Evolutionary conservation across 2,329 filamentous ascomycete species (phyloP).

Genomic region (Claviceps paspali): DNA sequence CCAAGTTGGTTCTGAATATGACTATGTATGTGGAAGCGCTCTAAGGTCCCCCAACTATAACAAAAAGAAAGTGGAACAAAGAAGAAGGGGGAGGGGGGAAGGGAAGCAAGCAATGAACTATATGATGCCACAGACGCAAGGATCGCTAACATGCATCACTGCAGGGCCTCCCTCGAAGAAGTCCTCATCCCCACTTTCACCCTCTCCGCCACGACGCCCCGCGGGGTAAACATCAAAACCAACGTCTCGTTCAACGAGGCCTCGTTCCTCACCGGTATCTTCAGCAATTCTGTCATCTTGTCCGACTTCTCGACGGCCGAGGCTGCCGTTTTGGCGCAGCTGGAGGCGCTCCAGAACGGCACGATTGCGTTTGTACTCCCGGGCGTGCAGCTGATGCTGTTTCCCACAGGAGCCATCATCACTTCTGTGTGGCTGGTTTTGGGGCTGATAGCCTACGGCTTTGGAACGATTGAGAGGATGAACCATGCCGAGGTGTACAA

Average conservation of each 20-base stretch:
- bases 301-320: conserved; percentile 34
- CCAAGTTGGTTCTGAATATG: conserved; percentile 38
- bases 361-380: conserved; percentile 53
- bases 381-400: conserved; percentile 51
- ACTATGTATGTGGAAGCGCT: conserved; percentile 37
- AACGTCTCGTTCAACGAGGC: conserved; percentile 56
- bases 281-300: conserved; percentile 40
- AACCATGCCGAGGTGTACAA: conserved; percentile 50
- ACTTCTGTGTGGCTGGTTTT: conserved; percentile 46
- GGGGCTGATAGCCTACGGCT: conserved; percentile 40
- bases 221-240: conserved; percentile 39
- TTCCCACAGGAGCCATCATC: conserved; percentile 55
- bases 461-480: conserved; percentile 52
- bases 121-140: too few relatives aligned
- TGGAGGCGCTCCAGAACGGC: conserved; percentile 30
- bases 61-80: neutral
- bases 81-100: neutral
- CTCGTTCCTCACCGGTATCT: conserved; percentile 55
- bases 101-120: neutral
- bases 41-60: too few relatives aligned
- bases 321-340: conserved; percentile 32
- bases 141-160: conserved; percentile 1
- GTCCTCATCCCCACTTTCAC: conserved; percentile 55
- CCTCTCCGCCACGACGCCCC: conserved; percentile 40
- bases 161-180: conserved; percentile 41